These are phyloP conservation scores for Aspergillus sp. DNA, from an alignment of 2,329 filamentous ascomycete genomes.

Conservation along the genomic window DNA sequence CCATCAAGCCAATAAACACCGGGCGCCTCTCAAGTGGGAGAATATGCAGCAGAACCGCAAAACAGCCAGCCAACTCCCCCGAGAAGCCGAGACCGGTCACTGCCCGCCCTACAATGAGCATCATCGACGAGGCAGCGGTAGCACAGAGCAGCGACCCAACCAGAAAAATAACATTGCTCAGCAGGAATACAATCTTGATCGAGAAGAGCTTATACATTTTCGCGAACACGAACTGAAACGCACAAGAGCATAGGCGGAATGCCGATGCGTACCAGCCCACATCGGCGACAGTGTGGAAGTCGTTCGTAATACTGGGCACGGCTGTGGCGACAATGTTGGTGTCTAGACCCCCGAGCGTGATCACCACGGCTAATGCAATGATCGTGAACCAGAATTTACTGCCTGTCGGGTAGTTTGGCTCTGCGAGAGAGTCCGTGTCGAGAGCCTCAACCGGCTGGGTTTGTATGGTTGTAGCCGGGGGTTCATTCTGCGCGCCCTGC, in stretches of 20 bases:
- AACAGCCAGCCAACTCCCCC: not conserved
- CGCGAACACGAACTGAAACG: constrained; percentile 23
- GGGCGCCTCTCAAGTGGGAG: not conserved
- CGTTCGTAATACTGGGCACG: constrained; percentile 30
- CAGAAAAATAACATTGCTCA: constrained; percentile 10
- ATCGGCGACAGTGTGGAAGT: constrained; percentile 28
- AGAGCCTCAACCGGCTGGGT: too few relatives aligned
- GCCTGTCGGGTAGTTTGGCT: not conserved
- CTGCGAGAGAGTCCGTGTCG: too few relatives aligned
- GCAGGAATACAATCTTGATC: constrained; percentile 26
- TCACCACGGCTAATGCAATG: constrained; percentile 18
- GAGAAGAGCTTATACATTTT: constrained; percentile 35
- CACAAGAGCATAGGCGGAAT: constrained; percentile 22
- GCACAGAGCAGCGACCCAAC: not conserved
- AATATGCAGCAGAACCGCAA: not conserved
- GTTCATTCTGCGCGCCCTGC: too few relatives aligned
- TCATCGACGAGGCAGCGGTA: not conserved
- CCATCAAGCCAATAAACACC: constrained; percentile 17
- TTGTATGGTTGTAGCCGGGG: too few relatives aligned
- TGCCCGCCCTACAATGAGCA: not conserved
- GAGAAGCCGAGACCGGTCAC: not conserved
- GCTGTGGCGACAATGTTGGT: constrained; percentile 34
- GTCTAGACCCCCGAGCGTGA: constrained; percentile 31
- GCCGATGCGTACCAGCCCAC: constrained; percentile 31
- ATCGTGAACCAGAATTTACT: not conserved